Percentiles rank a stretch among this genome's conserved stretches.
Conservation (phyloP, 352 stramenopile genomes). For the Paralagenidium karlingii region DNA sequence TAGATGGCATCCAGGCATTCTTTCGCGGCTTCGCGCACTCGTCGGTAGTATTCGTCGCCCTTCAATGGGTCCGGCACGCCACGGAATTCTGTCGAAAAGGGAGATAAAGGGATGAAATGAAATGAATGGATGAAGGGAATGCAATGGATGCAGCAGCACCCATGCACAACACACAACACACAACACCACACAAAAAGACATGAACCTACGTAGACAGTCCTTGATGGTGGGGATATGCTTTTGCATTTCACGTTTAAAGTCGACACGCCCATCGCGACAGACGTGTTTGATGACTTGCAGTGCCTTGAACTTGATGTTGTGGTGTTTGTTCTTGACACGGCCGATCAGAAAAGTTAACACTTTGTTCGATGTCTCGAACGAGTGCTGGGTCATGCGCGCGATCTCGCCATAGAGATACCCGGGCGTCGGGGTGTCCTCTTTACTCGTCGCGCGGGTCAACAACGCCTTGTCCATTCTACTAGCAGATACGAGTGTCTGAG, state of each 20-base stretch:
- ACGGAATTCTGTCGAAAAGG: constrained; percentile 86
- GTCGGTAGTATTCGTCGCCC: constrained; percentile 90
- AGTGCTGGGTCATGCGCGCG: constrained; percentile 86
- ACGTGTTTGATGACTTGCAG: constrained; percentile 91
- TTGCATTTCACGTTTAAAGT: constrained; percentile 89
- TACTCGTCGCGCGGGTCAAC: constrained; percentile 87
- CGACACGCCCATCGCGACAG: constrained; percentile 74
- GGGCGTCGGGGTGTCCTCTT: constrained; percentile 88
- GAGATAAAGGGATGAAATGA: neutral
- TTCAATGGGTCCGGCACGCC: constrained; percentile 88
- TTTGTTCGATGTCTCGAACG: constrained; percentile 82
- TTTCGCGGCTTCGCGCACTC: constrained; percentile 87
- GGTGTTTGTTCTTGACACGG: constrained; percentile 91
- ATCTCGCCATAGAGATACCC: constrained; percentile 97
- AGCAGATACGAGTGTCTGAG: too few relatives aligned
- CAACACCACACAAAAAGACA: neutral
- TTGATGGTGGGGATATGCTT: constrained; percentile 87
- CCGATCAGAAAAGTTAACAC: constrained; percentile 85
- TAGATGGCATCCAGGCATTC: constrained; percentile 93
- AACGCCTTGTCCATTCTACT: constrained; percentile 85
- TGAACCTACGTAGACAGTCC: constrained; percentile 75
- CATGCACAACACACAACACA: constrained; percentile 2
- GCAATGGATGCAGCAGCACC: too few relatives aligned
- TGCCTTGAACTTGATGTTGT: constrained; percentile 92
- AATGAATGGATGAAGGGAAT: neutral